Base-by-base conservation (phyloP, 2,329 filamentous ascomycete genomes). In the Arthrobotrys megalospora region DNA sequence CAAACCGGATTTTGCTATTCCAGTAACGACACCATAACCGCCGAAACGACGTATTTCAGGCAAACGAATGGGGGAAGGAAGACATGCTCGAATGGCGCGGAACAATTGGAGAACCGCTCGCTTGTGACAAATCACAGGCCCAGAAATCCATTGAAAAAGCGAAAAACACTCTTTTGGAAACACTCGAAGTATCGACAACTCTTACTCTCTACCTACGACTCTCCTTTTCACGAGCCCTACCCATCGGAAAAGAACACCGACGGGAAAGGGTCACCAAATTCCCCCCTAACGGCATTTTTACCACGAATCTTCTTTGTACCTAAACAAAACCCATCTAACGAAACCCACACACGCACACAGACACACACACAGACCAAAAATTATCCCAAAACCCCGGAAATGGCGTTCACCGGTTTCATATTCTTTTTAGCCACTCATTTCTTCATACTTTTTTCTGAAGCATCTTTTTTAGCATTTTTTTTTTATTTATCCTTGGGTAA, bases 161-260 rank as follows among this genome's bases (percentile, higher is more conserved):
- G 41, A 32, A 48, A 38, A 48, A 43, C 50, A 53, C 50, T 53
- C 28, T 53, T 53, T 53, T 24, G 63, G 55, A 62, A 76, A 66
- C 72, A 52, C 55, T 28, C 24, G 24, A 47, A 47, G 36, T 12
- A 28, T 11, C 21, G 7, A 12, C 36, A 38, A 28, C 5, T 28
- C 24, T 28, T 28, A 5, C 24, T 28, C 24, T 28, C 24, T 28
- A 28, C 24, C 2, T 28, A 47, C n/a, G 43, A 47, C 43, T 43
- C n/a, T 47, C 43, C 43, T 47, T 47, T 47, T 47, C 43, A 47
- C 43, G 19, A 47, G 5, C 43, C 43, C 19, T 47, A 19, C 38
- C 6, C 43, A 19, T 41, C 36, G 24, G 24, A 28, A 28, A 28
- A 41, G 7, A 36, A 14, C 36, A 8, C 7, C 36, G 36, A 41